Evolutionary conservation across 495 filamentous ascomycete genomes (phyloP).

Genomic region (Margaritispora aquatica): DNA sequence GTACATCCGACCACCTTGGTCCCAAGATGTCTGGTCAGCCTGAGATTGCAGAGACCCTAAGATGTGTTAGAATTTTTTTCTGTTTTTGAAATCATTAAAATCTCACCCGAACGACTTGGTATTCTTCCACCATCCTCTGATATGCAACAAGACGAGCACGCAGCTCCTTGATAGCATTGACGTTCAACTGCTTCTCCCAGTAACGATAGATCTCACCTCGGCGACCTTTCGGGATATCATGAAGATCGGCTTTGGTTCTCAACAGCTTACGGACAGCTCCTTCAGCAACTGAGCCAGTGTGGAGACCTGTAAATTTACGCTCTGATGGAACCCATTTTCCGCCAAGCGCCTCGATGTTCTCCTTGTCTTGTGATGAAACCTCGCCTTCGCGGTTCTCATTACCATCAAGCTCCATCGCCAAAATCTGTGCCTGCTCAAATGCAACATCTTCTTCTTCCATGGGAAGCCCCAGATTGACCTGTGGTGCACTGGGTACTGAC

Average conservation of each 20-base stretch:
- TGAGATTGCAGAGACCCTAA: slow-evolving; percentile 9
- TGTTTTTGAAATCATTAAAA: slow-evolving; percentile 39
- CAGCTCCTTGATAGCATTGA: slow-evolving; percentile 35
- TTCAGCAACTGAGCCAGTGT: slow-evolving; percentile 17
- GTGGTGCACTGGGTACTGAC: slow-evolving; percentile 30
- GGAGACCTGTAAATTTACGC: slow-evolving; percentile 40
- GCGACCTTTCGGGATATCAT: slow-evolving; percentile 37
- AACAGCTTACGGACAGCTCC: slow-evolving; percentile 30
- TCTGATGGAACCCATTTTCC: slow-evolving; percentile 41
- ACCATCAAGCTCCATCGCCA: slow-evolving; percentile 43
- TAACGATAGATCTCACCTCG: slow-evolving; percentile 57
- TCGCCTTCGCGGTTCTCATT: slow-evolving; percentile 39
- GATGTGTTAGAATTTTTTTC: slow-evolving; percentile 1
- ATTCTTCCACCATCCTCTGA: slow-evolving; percentile 29
- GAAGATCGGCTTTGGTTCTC: slow-evolving; percentile 41
- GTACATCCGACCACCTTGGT: slow-evolving; percentile 65
- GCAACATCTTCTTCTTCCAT: slow-evolving; percentile 61
- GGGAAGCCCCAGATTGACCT: slow-evolving; percentile 40
- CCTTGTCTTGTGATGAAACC: slow-evolving; percentile 39
- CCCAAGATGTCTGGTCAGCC: slow-evolving; percentile 11
- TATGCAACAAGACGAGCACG: slow-evolving; percentile 38
- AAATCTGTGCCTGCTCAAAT: slow-evolving; percentile 51
- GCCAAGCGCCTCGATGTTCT: slow-evolving; percentile 38
- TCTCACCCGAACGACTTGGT: slow-evolving; percentile 51
- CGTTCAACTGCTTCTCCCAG: slow-evolving; percentile 41